These are phyloP conservation scores for Fennellomyces sp. DNA, from an alignment of 371 early-diverging fungal species.

Conservation along the genomic window DNA sequence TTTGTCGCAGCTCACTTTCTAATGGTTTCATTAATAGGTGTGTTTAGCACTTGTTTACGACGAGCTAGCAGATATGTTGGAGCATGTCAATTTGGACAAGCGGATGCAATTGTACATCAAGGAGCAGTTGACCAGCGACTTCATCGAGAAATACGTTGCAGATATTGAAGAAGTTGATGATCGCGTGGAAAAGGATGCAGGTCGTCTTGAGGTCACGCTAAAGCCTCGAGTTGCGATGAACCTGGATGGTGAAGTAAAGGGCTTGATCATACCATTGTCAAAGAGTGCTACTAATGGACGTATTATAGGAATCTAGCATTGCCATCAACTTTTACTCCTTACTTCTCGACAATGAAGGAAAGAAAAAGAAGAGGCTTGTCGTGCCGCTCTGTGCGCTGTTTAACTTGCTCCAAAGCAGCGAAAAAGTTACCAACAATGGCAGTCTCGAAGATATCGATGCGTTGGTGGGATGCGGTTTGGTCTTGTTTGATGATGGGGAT, in stretches of 20 bases:
- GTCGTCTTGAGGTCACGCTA: neutral
- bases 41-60: conserved; percentile 75
- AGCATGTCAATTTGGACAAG: conserved; percentile 50
- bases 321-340: conserved; percentile 28
- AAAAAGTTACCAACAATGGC: conserved; percentile 57
- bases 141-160: conserved; percentile 65
- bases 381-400: conserved; percentile 71
- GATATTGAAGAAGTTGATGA: conserved; percentile 28
- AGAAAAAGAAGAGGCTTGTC: conserved; percentile 37
- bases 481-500: conserved; percentile 51
- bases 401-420: conserved; percentile 75
- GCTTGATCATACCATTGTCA: neutral
- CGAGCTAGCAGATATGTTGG: conserved; percentile 69
- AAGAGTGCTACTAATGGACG: neutral
- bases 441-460: conserved; percentile 74
- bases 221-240: conserved; percentile 45
- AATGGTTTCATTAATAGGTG: conserved; percentile 32
- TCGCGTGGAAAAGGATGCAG: conserved; percentile 8
- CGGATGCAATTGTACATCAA: conserved; percentile 71
- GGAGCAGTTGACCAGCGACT: conserved; percentile 66
- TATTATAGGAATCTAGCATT: conserved; percentile 17
- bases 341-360: conserved; percentile 23
- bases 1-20: neutral
- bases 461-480: conserved; percentile 69
- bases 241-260: conserved; percentile 37